phyloP scores from a whole-genome alignment of 2,329 filamentous ascomycete genomes.

The Colletotrichum abscissum region DNA sequence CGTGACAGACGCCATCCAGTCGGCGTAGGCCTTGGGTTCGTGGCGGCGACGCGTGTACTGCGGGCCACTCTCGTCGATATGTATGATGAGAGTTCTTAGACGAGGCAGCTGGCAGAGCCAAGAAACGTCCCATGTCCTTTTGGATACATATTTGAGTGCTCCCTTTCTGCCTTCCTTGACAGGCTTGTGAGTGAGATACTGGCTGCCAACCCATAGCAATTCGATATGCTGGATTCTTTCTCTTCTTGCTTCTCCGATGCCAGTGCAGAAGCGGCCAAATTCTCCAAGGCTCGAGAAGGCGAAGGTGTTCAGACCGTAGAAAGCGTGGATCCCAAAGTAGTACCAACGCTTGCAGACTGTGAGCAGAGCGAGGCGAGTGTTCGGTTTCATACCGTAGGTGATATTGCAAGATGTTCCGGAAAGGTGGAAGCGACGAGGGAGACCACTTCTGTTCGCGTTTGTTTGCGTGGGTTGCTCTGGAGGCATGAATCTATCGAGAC shows the following conservation, averaged over 20 bases:
- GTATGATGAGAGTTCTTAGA: constrained; percentile 53
- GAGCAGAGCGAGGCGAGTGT: constrained; percentile 50
- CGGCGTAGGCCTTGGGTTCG: constrained; percentile 42
- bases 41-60: constrained; percentile 48
- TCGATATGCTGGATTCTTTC: constrained; percentile 58
- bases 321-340: constrained; percentile 53
- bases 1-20: constrained; percentile 45
- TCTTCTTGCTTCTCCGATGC: constrained; percentile 51
- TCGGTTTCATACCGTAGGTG: constrained; percentile 46
- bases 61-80: constrained; percentile 51
- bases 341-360: constrained; percentile 53
- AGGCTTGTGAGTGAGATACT: constrained; percentile 40
- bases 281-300: constrained; percentile 65
- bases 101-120: constrained; percentile 49
- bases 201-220: constrained; percentile 54
- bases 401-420: constrained; percentile 46
- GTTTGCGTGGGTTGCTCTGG: constrained; percentile 35
- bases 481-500: constrained; percentile 50
- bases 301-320: constrained; percentile 62
- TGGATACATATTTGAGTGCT: constrained; percentile 45
- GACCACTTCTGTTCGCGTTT: constrained; percentile 31
- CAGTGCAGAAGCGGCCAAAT: constrained; percentile 57
- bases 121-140: constrained; percentile 49
- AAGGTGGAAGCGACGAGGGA: constrained; percentile 54
- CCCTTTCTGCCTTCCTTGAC: constrained; percentile 5